These are phyloP conservation scores for Purpureocillium takamizusanense DNA, from an alignment of 2,329 filamentous ascomycete genomes.

Conservation along the genomic window DNA sequence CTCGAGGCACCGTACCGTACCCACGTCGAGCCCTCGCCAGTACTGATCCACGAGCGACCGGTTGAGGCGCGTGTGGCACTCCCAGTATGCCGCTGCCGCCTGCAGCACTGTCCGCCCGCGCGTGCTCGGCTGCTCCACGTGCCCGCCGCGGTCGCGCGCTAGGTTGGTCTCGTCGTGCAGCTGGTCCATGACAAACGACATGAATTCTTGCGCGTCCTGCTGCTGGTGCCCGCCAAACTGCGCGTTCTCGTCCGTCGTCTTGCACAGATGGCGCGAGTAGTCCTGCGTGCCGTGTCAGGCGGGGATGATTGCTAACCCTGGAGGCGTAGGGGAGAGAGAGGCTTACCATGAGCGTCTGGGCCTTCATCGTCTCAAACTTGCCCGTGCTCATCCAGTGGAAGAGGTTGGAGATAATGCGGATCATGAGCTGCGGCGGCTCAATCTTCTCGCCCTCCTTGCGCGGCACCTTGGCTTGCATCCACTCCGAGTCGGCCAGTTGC, in stretches of 20 bases:
- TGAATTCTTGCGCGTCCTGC: constrained; percentile 88
- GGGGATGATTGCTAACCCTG: too few species aligned
- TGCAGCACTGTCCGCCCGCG: constrained; percentile 28
- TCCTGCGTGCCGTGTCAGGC: too few species aligned
- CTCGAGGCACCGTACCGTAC: constrained; percentile 58
- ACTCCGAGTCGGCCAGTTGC: constrained; percentile 48
- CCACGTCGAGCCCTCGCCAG: constrained; percentile 69
- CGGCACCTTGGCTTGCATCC: constrained; percentile 57
- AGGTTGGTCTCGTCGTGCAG: constrained; percentile 80
- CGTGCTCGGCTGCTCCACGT: constrained; percentile 20
- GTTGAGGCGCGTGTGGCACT: constrained; percentile 58
- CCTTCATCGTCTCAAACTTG: constrained; percentile 40
- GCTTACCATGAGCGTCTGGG: constrained; percentile 46
- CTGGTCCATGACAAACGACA: constrained; percentile 71
- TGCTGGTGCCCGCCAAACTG: constrained; percentile 66
- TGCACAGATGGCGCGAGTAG: constrained; percentile 37
- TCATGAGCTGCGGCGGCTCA: constrained; percentile 48
- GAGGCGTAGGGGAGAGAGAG: too few species aligned
- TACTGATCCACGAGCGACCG: constrained; percentile 69
- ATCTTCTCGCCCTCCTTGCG: constrained; percentile 49
- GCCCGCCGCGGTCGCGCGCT: constrained; percentile 31
- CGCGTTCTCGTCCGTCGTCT: constrained; percentile 14
- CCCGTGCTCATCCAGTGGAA: constrained; percentile 47
- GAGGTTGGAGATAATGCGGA: constrained; percentile 49
- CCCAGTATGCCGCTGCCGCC: constrained; percentile 69